Evolutionary conservation across 768 basidiomycete species (phyloP), one percentile per base, ranked within the genome.

Genomic region (Pluteus cervinus): DNA sequence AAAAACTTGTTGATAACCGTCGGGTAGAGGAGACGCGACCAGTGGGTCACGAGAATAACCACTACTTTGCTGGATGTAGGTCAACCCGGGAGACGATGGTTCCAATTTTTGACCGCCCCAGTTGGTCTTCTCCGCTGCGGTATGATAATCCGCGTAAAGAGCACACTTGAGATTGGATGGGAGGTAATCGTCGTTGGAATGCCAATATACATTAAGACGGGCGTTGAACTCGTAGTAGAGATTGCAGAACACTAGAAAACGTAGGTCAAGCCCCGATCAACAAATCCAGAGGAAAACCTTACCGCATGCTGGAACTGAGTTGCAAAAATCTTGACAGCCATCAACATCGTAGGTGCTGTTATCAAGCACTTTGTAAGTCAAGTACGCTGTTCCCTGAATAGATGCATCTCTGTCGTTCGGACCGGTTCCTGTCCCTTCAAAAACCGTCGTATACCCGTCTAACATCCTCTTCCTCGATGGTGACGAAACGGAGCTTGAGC

Each of bases 91-190:
- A 4, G 58, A 58, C n/a, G 47, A 54, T 5, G 60, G 51, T 11
- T 57, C 56, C 2, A 58, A 60, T 35, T 66, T 61, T 42, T 72
- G 70, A 4, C 68, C 68, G 9, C 70, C 70, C 21, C 40, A 49
- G 49, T 71, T 69, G 28, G 58, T 57, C 54, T 74, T 74, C 56
- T 74, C 70, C 1, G 50, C 51, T 1, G 66, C 65, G 7, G 44
- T 50, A 48, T 72, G 71, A 23, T 62, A 46, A 36, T 74, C 72
- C 3, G 56, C 65, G 45, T 69, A 74, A 1, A 63, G 49, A 1
- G 63, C 68, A 36, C 72, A 74, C 50, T 71, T 73, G 48, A 72
- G 56, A 41, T 71, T 71, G 0, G 71, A 73, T n/a, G n/a, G n/a
- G n/a, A n/a, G n/a, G n/a, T n/a, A n/a, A n/a, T n/a, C n/a, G 3